These are phyloP conservation scores for Tremella fuciformis DNA, from an alignment of 768 basidiomycete species.

Conservation along the genomic window DNA sequence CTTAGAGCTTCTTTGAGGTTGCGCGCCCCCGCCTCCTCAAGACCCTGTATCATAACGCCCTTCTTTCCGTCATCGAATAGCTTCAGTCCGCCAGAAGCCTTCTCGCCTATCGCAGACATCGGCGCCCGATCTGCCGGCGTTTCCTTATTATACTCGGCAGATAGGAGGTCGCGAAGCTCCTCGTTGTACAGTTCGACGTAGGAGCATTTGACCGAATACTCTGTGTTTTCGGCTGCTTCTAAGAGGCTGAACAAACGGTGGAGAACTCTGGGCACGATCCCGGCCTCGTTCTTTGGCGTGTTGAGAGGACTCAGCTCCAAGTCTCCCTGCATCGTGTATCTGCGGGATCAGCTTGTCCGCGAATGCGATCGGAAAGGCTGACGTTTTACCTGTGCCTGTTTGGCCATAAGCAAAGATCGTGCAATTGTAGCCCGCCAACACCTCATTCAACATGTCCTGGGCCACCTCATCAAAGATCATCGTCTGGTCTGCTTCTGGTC, in stretches of 20 bases:
- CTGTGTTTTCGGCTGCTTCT: slow-evolving; percentile 64
- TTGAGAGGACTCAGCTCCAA: slow-evolving; percentile 61
- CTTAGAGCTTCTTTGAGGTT: slow-evolving; percentile 77
- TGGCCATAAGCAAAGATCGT: slow-evolving; percentile 97
- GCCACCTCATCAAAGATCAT: slow-evolving; percentile 93
- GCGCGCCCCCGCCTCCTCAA: slow-evolving; percentile 83
- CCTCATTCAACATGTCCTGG: slow-evolving; percentile 85
- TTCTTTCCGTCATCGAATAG: slow-evolving; percentile 90
- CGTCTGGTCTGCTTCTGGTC: slow-evolving; percentile 92
- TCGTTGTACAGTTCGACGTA: slow-evolving; percentile 97
- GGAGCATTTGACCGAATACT: slow-evolving; percentile 90
- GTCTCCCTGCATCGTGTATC: slow-evolving; percentile 97
- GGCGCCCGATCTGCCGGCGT: slow-evolving; percentile 14
- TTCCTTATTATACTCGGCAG: slow-evolving; percentile 61
- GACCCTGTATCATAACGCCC: slow-evolving; percentile 85
- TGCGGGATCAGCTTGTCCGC: slow-evolving; percentile 23
- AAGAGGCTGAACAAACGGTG: slow-evolving; percentile 87
- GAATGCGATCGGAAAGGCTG: slow-evolving; percentile 51
- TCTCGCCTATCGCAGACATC: slow-evolving; percentile 8
- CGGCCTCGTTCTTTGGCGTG: slow-evolving; percentile 74
- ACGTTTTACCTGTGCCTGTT: slow-evolving; percentile 99
- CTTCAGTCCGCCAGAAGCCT: slow-evolving; percentile 60
- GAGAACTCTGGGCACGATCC: slow-evolving; percentile 91
- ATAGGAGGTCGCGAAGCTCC: slow-evolving; percentile 89
- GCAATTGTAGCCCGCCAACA: slow-evolving; percentile 94